A percentile compares a stretch with the other conserved stretches of the same genome.
These are phyloP conservation scores for Peterozyma toletana DNA, from an alignment of 805 yeast species.

Conservation along the genomic window DNA sequence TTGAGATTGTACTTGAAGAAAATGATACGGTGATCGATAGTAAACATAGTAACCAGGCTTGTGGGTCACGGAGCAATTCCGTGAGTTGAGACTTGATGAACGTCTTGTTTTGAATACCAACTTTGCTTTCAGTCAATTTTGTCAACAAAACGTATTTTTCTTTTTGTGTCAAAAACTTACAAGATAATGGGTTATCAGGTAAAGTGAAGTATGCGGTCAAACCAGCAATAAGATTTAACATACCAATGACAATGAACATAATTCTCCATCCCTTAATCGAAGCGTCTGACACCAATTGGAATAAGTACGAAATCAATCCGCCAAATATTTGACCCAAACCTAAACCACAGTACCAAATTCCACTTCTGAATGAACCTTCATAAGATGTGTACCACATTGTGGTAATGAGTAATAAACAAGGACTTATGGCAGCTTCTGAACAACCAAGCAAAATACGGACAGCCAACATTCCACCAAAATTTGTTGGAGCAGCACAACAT, in stretches of 20 bases:
- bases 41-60: constrained; percentile 41
- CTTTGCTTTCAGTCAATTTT: constrained; percentile 38
- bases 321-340: constrained; percentile 40
- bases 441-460: too few relatives aligned
- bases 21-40: constrained; percentile 40
- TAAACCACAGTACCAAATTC: constrained; percentile 25
- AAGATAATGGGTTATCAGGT: constrained; percentile 42
- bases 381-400: constrained; percentile 22
- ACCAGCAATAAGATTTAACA: constrained; percentile 45
- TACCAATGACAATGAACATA: constrained; percentile 49
- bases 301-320: constrained; percentile 41
- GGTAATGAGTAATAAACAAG: constrained; percentile 26
- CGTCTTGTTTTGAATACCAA: constrained; percentile 42
- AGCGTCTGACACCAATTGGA: constrained; percentile 37
- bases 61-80: constrained; percentile 40
- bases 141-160: constrained; percentile 36
- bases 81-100: constrained; percentile 36
- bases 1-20: constrained; percentile 45
- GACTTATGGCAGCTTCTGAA: constrained; percentile 22
- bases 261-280: constrained; percentile 51
- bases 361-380: constrained; percentile 20
- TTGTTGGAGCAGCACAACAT: constrained; percentile 36
- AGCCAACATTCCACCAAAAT: neutral
- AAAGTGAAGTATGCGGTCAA: constrained; percentile 30
- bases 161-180: constrained; percentile 25